These are phyloP conservation scores for Diatrype stigma DNA, from an alignment of 2,329 filamentous ascomycete species.

Conservation along the genomic window DNA sequence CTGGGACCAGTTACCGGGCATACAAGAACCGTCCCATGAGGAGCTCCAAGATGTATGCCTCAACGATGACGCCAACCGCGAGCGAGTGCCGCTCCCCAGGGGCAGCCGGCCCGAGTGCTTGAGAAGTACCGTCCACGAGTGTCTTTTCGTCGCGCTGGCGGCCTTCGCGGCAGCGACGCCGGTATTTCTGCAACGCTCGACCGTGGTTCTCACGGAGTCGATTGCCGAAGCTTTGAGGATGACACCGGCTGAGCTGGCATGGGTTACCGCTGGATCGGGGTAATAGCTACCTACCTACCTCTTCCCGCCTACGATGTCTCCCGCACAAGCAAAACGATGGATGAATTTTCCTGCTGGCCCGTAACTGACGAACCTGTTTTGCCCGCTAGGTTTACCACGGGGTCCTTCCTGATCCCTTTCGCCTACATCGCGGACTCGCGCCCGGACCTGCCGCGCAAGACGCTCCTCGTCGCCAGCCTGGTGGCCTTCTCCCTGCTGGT, in stretches of 20 bases:
- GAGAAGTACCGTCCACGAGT: conserved; percentile 22
- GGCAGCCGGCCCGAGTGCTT: conserved; percentile 25
- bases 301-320: too few species aligned
- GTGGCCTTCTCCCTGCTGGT: conserved; percentile 24
- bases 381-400: conserved; percentile 23
- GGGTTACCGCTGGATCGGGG: conserved; percentile 30
- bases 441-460: conserved; percentile 22
- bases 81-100: conserved; percentile 11
- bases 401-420: conserved; percentile 28
- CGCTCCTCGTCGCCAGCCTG: conserved; percentile 25
- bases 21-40: conserved; percentile 10
- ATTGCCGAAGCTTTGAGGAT: conserved; percentile 21
- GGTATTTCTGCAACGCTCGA: conserved; percentile 28
- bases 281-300: too few species aligned
- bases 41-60: conserved; percentile 28
- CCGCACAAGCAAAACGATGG: too few species aligned
- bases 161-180: conserved; percentile 28
- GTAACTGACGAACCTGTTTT: too few species aligned
- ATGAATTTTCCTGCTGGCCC: too few species aligned
- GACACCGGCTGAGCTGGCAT: conserved; percentile 27
- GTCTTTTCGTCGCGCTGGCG: conserved; percentile 24
- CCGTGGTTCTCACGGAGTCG: conserved; percentile 25
- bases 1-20: not conserved
- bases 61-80: conserved; percentile 21
- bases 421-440: conserved; percentile 27